phyloP scores from a whole-genome alignment of 371 early-diverging fungal species.

The Actinomucor elegans region DNA sequence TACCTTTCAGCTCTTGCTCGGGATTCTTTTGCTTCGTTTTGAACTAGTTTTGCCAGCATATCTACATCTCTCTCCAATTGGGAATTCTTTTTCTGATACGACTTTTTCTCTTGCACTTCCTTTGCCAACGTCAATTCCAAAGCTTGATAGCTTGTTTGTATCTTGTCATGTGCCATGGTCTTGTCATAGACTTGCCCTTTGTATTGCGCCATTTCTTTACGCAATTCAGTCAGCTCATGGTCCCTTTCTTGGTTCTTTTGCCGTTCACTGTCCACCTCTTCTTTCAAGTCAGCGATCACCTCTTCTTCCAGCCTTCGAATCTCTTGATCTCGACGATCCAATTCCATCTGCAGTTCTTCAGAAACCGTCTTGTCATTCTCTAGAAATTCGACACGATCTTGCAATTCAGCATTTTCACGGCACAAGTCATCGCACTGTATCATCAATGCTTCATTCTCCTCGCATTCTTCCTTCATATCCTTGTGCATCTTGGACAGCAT shows the following conservation, averaged over 20 bases:
- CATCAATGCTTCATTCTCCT: constrained; percentile 47
- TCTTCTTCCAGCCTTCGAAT: constrained; percentile 3
- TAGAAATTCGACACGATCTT: constrained; percentile 50
- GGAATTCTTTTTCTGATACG: constrained; percentile 4
- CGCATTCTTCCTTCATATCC: constrained; percentile 52
- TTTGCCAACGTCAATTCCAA: constrained; percentile 2
- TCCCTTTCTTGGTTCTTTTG: constrained; percentile 1
- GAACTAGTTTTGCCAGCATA: constrained; percentile 15
- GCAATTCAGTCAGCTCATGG: background rate
- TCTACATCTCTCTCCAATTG: constrained; percentile 21
- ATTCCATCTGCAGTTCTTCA: constrained; percentile 15
- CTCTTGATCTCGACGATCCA: constrained; percentile 9
- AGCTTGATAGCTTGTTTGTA: background rate
- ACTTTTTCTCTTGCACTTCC: constrained; percentile 15
- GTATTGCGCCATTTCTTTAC: constrained; percentile 7
- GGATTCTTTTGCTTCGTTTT: constrained; percentile 27
- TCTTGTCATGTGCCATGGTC: background rate
- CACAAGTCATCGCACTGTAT: constrained; percentile 49
- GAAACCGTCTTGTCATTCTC: constrained; percentile 16
- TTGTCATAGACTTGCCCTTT: constrained; percentile 11
- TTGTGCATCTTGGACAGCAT: constrained; percentile 38
- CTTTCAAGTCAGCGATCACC: background rate
- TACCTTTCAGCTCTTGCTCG: constrained; percentile 26
- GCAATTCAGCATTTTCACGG: constrained; percentile 35
- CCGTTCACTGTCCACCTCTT: background rate